Evolutionary conservation across 2,329 filamentous ascomycete species (phyloP).

Genomic region (Epichloe baconii): DNA sequence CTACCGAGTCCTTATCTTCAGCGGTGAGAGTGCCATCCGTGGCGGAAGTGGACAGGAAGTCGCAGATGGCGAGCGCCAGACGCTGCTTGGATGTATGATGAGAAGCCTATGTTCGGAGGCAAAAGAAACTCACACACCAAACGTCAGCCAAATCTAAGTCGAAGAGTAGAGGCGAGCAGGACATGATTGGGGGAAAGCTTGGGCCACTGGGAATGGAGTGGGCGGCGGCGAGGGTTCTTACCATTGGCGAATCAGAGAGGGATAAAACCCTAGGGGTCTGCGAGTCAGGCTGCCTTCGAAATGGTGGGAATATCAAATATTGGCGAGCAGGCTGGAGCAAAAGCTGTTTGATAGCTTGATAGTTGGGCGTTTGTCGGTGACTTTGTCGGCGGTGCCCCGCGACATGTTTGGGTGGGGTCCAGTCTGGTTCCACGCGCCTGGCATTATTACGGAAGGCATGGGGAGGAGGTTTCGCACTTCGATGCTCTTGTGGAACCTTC

Average conservation of each 20-base stretch:
- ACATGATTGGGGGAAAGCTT: neutral
- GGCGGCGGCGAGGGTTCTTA: neutral
- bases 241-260: neutral
- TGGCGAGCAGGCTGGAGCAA: neutral
- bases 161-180: neutral
- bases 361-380: neutral
- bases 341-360: neutral
- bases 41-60: slow-evolving; percentile 77
- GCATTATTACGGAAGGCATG: too few relatives aligned
- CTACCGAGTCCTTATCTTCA: slow-evolving; percentile 87
- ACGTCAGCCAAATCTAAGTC: too few relatives aligned
- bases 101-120: slow-evolving; percentile 15
- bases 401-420: too few relatives aligned
- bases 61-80: slow-evolving; percentile 91
- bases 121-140: neutral
- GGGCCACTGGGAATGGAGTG: too few relatives aligned
- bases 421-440: neutral
- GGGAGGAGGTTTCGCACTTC: neutral
- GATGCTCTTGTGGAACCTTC: slow-evolving; percentile 5
- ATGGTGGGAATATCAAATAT: neutral
- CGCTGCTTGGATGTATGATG: slow-evolving; percentile 54
- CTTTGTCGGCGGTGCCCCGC: neutral
- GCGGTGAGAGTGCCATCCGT: slow-evolving; percentile 77
- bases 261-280: neutral
- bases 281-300: neutral